Evolutionary conservation across 2,329 filamentous ascomycete species (phyloP).

Genomic region (Fusarium redolens): DNA sequence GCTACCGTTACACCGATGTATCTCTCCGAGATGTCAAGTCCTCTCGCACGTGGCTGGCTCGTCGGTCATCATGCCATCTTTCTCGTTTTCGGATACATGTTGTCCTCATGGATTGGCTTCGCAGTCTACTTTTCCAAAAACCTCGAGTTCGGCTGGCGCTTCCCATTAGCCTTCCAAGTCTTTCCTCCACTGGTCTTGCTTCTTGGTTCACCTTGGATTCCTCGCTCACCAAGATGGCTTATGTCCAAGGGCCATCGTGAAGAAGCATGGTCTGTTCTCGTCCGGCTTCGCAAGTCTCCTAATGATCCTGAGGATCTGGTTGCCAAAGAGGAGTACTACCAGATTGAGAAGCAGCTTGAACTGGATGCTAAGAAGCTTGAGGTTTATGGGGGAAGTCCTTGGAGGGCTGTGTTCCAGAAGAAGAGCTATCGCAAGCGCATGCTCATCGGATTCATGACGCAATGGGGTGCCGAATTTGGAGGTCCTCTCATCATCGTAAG

Average conservation of each 20-base stretch:
- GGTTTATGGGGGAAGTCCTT: constrained; percentile 53
- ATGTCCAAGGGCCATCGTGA: constrained; percentile 57
- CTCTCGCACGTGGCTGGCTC: constrained; percentile 59
- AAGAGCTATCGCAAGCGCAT: constrained; percentile 62
- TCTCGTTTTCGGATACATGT: constrained; percentile 58
- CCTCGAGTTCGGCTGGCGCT: constrained; percentile 54
- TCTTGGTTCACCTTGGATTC: constrained; percentile 51
- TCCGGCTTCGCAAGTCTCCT: constrained; percentile 45
- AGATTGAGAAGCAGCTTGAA: constrained; percentile 58
- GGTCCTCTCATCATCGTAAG: constrained; percentile 63
- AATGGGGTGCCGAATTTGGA: constrained; percentile 65
- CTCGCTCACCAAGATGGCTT: constrained; percentile 61
- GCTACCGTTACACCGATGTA: constrained; percentile 52
- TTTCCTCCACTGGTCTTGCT: constrained; percentile 53
- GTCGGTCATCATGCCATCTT: constrained; percentile 62
- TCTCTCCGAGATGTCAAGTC: constrained; percentile 48
- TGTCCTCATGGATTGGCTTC: constrained; percentile 55
- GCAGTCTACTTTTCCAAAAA: constrained; percentile 49
- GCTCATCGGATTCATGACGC: constrained; percentile 63
- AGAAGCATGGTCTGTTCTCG: constrained; percentile 58
- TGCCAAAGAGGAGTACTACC: constrained; percentile 59
- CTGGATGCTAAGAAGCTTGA: constrained; percentile 56
- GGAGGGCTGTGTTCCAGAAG: constrained; percentile 59
- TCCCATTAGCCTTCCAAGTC: constrained; percentile 56
- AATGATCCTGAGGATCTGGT: constrained; percentile 52